phyloP scores from a whole-genome alignment of 1,284 basidiomycete genomes.

The Heterobasidion occidentale region DNA sequence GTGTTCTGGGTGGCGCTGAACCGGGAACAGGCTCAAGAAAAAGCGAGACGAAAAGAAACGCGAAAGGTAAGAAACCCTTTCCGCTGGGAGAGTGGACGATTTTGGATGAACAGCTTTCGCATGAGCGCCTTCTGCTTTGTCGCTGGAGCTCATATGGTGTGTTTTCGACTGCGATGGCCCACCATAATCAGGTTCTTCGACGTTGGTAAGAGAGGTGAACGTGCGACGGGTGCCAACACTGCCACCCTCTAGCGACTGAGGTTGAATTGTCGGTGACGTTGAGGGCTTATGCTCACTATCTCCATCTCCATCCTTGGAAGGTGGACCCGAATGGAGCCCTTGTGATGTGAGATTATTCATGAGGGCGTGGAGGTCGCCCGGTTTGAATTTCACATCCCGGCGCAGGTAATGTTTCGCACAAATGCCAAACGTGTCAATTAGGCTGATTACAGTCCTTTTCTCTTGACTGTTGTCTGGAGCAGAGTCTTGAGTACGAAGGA shows the following conservation, averaged over 20 bases:
- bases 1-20: slow-evolving; percentile 37
- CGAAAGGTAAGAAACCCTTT: no score
- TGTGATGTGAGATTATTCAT: slow-evolving; percentile 65
- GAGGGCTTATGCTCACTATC: slow-evolving; percentile 21
- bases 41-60: no score
- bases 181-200: slow-evolving; percentile 1
- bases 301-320: slow-evolving; percentile 23
- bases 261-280: slow-evolving; percentile 3
- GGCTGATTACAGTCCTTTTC: slow-evolving; percentile 57
- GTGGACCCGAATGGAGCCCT: slow-evolving; percentile 46
- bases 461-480: slow-evolving; percentile 37
- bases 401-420: slow-evolving; percentile 51
- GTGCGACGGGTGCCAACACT: background rate
- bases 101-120: no score
- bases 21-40: slow-evolving; percentile 16
- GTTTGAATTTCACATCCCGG: slow-evolving; percentile 43
- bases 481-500: slow-evolving; percentile 16
- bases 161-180: background rate
- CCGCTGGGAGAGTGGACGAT: no score
- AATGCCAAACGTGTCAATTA: slow-evolving; percentile 45
- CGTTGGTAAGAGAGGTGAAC: background rate
- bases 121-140: slow-evolving; percentile 24
- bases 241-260: background rate
- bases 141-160: background rate
- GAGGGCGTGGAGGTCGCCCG: slow-evolving; percentile 54